A percentile compares a stretch with the other conserved stretches of the same genome.
These are phyloP conservation scores for Amaranthus palmeri DNA, from an alignment of 148 eudicot genomes.

Conservation along the genomic window DNA sequence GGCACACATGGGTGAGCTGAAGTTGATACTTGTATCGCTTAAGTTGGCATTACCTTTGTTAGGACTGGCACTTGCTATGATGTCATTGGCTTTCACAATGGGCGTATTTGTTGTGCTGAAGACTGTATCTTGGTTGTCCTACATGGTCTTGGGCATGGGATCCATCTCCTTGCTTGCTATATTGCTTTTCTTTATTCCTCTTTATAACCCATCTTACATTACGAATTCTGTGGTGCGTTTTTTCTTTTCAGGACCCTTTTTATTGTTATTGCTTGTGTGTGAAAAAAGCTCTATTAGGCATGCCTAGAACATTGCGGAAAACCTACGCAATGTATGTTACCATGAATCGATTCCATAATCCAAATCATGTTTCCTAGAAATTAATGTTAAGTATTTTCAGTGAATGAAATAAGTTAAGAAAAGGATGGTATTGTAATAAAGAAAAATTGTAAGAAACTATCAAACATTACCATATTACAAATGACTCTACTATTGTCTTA, in stretches of 20 bases:
- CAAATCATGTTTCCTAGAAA: too few relatives aligned
- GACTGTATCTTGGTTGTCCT: conserved; percentile 35
- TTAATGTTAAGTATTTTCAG: too few relatives aligned
- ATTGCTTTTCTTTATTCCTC: conserved; percentile 25
- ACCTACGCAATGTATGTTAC: too few relatives aligned
- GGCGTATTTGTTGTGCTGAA: conserved; percentile 35
- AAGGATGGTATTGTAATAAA: too few relatives aligned
- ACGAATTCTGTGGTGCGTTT: conserved; percentile 3
- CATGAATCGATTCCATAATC: too few relatives aligned
- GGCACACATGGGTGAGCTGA: conserved; percentile 41
- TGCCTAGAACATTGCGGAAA: neutral
- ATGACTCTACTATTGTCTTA: too few relatives aligned
- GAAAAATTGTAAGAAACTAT: too few relatives aligned
- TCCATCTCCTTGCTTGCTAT: conserved; percentile 15
- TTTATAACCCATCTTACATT: conserved; percentile 14
- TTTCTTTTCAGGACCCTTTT: neutral
- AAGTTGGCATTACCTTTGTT: conserved; percentile 29
- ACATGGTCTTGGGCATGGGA: conserved; percentile 27
- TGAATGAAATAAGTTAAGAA: too few relatives aligned
- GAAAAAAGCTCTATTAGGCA: neutral
- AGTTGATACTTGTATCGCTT: conserved; percentile 21
- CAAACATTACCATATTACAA: too few relatives aligned
- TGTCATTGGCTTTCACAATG: conserved; percentile 42
- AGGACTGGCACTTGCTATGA: conserved; percentile 33
- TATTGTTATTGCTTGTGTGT: conserved; percentile 2